These are phyloP conservation scores for Xylariaceae sp. DNA, from an alignment of 2,329 filamentous ascomycete species.

Conservation along the genomic window DNA sequence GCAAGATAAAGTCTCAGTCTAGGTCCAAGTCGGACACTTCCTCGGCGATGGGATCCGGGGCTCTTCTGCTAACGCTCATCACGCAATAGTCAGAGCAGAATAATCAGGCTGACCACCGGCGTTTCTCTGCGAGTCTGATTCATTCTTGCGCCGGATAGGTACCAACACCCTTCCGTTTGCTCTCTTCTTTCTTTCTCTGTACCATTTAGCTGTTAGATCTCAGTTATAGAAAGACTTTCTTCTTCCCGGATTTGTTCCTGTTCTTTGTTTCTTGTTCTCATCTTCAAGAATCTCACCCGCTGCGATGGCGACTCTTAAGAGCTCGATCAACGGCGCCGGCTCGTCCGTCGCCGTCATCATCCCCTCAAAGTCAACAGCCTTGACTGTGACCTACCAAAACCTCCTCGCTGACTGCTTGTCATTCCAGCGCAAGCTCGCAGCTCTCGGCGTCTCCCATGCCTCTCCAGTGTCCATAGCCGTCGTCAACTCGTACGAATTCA, in stretches of 20 bases:
- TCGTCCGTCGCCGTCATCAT: constrained; percentile 63
- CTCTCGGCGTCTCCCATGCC: constrained; percentile 62
- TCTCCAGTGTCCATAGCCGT: constrained; percentile 77
- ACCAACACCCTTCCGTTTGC: neutral
- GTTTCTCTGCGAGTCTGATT: no score
- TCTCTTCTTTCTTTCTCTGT: neutral
- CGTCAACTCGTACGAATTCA: constrained; percentile 81
- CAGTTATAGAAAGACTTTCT: neutral
- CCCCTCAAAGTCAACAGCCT: constrained; percentile 55
- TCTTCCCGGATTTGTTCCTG: neutral
- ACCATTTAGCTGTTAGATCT: neutral
- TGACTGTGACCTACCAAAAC: constrained; percentile 65
- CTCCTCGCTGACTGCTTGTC: constrained; percentile 59
- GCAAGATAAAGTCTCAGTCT: no score
- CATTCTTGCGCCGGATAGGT: no score
- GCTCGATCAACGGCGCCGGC: constrained; percentile 43
- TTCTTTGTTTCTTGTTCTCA: neutral
- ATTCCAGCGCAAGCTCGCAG: constrained; percentile 75
- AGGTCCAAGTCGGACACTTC: neutral
- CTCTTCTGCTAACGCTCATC: neutral
- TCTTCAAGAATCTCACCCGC: neutral
- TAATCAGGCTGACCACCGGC: neutral
- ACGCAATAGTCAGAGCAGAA: neutral
- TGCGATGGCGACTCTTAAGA: constrained; percentile 42
- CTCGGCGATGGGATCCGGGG: neutral